Base-by-base conservation (phyloP, 2,329 filamentous ascomycete genomes). In the Alternaria ventricosa region DNA sequence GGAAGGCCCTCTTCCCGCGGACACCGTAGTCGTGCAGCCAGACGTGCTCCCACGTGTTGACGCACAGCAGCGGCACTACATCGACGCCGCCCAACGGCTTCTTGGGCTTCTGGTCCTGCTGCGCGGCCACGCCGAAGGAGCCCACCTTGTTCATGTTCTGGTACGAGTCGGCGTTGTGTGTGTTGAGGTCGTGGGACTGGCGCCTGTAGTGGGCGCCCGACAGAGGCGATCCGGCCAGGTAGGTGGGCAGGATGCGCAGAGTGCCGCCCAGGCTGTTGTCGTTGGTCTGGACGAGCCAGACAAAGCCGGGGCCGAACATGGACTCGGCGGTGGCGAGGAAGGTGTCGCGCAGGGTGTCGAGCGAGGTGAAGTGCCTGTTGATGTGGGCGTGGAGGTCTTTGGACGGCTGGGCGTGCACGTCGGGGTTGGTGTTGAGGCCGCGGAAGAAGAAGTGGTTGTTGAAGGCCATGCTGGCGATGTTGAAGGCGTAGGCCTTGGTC, bases 281-380 rank as follows among this genome's bases (percentile, higher is more conserved):
- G 60, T 79, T 77, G 57, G 82, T 81, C 45, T 84, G 77, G 74
- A 97, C 92, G 65, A 99, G 90, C 96, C 96, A 99, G 78, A 98
- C 92, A 82, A 96, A 98, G 69, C 96, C 96, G 0, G 95, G 94
- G 58, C 95, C 96, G 83, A 99, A 98, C 94, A 98, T 97, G 83
- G 89, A 87, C 70, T 88, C 86, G 62, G 95, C 95, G 44, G 91
- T 96, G 68, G 90, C 84, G 75, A 96, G 81, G 81, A 99, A 89
- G 78, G 96, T 92, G 72, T 86, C 86, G 77, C 89, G 89, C 63
- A 99, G 88, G 28, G 92, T 94, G 69, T 96, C 91, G 72, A 96
- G 84, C 73, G 90, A 93, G 77, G 91, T 91, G 84, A 97, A 98
- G 74, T 89, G 89, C 70, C 84, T 82, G 73, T 87, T 84, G 71